These are phyloP conservation scores for Phytopythium sindhum DNA, from an alignment of 352 stramenopile species.

Conservation along the genomic window DNA sequence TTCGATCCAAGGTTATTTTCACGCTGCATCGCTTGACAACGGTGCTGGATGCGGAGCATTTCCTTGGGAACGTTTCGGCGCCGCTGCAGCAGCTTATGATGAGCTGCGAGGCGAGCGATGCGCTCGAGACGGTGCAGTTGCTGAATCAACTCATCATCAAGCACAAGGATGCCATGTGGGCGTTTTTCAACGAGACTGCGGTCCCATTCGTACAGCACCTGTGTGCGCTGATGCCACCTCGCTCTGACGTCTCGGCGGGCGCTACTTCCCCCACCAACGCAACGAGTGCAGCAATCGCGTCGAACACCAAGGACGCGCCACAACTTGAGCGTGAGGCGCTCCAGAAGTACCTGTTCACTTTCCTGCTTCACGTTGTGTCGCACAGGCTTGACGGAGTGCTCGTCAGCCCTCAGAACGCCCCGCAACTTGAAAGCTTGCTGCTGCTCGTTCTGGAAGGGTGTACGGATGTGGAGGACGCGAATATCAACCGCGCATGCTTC, in stretches of 20 bases:
- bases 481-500: conserved; percentile 74
- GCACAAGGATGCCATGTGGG: conserved; percentile 66
- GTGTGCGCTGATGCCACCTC: conserved; percentile 60
- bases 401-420: conserved; percentile 60
- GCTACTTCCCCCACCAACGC: conserved; percentile 15
- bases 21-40: conserved; percentile 73
- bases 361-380: conserved; percentile 67
- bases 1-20: conserved; percentile 82
- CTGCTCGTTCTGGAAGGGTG: conserved; percentile 69
- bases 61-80: conserved; percentile 60
- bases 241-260: neutral
- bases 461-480: conserved; percentile 55
- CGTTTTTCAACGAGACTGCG: conserved; percentile 62
- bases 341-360: conserved; percentile 82
- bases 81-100: conserved; percentile 72
- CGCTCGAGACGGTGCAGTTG: conserved; percentile 81
- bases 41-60: conserved; percentile 68
- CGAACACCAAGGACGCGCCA: conserved; percentile 64
- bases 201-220: conserved; percentile 76
- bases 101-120: conserved; percentile 56
- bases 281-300: conserved; percentile 29
- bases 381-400: conserved; percentile 71
- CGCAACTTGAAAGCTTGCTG: conserved; percentile 64
- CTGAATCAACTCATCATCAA: conserved; percentile 86
- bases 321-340: conserved; percentile 75